Base-by-base conservation (phyloP, 768 basidiomycete genomes). In the Agrocybe pediades region DNA sequence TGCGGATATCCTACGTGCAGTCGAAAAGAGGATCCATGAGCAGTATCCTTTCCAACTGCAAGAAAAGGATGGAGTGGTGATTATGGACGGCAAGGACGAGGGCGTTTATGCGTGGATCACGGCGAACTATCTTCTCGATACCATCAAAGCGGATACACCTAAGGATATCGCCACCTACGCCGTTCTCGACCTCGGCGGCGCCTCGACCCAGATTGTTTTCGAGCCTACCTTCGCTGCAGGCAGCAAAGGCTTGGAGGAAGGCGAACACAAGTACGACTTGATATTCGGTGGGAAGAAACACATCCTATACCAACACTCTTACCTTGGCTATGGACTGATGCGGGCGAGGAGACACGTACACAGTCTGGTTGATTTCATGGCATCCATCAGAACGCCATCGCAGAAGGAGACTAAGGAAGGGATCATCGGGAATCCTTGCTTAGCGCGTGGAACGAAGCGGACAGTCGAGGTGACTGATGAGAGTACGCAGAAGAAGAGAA, bases 101-200 rank as follows among this genome's bases (percentile, higher is more conserved):
- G 96, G 93, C 26, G 92, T 98, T n/a, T 98, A 91, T 67, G 94
- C 96, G 24, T 98, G 96, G 95, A 93, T 98, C 60, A 97, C 96
- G 16, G 93, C 91, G 54, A 98, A 98, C 71, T 98, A 97, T 72
- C 79, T 98, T 44, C 74, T 96, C 40, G 79, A 81, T 47, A 84
- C 88, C 33, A 85, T 97, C 64, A 80, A 84, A 15, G 74, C 78
- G 9, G 80, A 78, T 45, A 71, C 80, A 16, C 71, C 74, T 1
- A 57, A 65, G 48, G 70, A 74, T 24, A 77, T 59, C 16, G 68
- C 74, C 19, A 86, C 90, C 23, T 91, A 90, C 60, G 96, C 96
- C 20, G 94, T 97, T 41, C 86, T 98, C 46, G 97, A 98, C 66
- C 83, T 99, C 45, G 97, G 97, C 3, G 97, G 97, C 2, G 97